Percentiles rank a stretch among this genome's conserved stretches.
phyloP scores from a whole-genome alignment of 805 yeast genomes.

The Soucietia sequanensis region DNA sequence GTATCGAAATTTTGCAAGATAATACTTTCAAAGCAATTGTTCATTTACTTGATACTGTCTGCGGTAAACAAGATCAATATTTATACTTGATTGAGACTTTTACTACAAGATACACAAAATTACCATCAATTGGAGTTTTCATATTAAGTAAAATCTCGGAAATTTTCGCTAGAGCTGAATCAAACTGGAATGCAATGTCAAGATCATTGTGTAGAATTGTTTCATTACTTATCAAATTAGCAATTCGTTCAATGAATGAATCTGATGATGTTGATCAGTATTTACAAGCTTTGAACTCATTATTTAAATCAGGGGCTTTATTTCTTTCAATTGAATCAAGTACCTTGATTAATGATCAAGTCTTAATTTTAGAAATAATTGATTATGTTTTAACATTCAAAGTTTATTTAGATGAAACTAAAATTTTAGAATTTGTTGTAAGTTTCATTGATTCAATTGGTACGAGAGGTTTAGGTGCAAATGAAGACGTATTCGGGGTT shows the following conservation, averaged over 20 bases:
- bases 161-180: constrained; percentile 47
- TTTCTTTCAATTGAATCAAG: constrained; percentile 51
- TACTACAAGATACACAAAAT: constrained; percentile 27
- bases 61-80: constrained; percentile 67
- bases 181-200: constrained; percentile 61
- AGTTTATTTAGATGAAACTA: constrained; percentile 34
- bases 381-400: constrained; percentile 53
- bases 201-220: constrained; percentile 63
- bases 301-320: constrained; percentile 36
- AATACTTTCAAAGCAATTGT: constrained; percentile 54
- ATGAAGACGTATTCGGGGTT: constrained; percentile 25
- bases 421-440: constrained; percentile 41
- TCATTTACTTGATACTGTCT: constrained; percentile 58
- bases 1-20: constrained; percentile 31
- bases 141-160: constrained; percentile 46
- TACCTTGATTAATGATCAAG: constrained; percentile 57
- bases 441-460: constrained; percentile 55
- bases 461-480: constrained; percentile 51
- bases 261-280: constrained; percentile 19
- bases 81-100: constrained; percentile 55
- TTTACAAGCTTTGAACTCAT: constrained; percentile 30
- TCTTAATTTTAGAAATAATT: constrained; percentile 57
- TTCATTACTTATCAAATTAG: constrained; percentile 47
- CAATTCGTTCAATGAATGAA: constrained; percentile 23
- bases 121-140: constrained; percentile 53